Evolutionary conservation across 1,139 yeast genomes (phyloP), one percentile per base, ranked within the genome.

Genomic region (Trichomonascaceae sp.): DNA sequence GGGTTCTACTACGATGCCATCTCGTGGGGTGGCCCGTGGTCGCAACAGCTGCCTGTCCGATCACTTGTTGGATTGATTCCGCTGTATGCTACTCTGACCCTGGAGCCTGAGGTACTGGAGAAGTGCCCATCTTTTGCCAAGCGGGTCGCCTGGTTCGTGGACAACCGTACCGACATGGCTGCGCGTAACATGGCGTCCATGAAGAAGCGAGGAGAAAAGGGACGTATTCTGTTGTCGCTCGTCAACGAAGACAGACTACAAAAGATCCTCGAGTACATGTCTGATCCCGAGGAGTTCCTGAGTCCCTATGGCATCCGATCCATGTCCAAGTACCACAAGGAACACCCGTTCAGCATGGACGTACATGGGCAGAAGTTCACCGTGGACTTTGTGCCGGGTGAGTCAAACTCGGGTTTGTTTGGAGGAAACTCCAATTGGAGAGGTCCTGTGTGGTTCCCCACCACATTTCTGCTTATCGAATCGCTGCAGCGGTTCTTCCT

Each of bases 381-480:
- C 27, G 93, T 87, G 25, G 74, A 71, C 42, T 87, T 87, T 57
- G 71, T 85, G 38, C 84, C 96, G 2, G 97, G 94, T 15, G 97
- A 87, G 56, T 80, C 94, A 15, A 92, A 84, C 52, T 78, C 93
- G 3, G 95, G 95, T 8, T 71, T 87, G 73, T 87, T 87, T 67
- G 97, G 97, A 37, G 97, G 97, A 44, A 87, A 87, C 54, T 84
- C 95, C 18, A 87, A 85, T 58, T 87, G 97, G 97, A 70, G 97
- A 59, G 97, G 97, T 4, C 96, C 97, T n/a, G 84, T 87, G 50
- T 87, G 97, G 97, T 84, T 87, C 65, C 95, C 97, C 16, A 84
- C 85, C 9, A 85, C 81, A 51, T 87, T 87, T 58, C 63, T 87
- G 43, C 64, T 87, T 33, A 85, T 85, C 38, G 97, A 87, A 61